Percentiles rank a stretch among this genome's conserved stretches.
Evolutionary conservation across 495 filamentous ascomycete species (phyloP).

Genomic region (Usnea hakonensis): DNA sequence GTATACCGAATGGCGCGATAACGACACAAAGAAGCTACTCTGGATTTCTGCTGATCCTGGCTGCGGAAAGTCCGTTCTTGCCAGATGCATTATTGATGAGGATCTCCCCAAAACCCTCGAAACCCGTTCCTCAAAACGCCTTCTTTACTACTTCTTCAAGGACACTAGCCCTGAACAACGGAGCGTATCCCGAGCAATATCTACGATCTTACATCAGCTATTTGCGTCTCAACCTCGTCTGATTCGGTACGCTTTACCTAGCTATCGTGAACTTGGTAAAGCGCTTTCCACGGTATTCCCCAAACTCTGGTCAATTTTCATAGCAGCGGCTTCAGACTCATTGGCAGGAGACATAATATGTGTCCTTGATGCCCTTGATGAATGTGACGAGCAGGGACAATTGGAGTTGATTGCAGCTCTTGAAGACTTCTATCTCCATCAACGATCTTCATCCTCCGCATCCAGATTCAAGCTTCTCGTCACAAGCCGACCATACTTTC

Average conservation of each 20-base stretch:
- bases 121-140: background rate
- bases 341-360: constrained; percentile 35
- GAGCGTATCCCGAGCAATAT: constrained; percentile 28
- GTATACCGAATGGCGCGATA: constrained; percentile 28
- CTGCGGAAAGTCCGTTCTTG: constrained; percentile 40
- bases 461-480: constrained; percentile 31
- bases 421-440: constrained; percentile 15
- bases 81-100: constrained; percentile 29
- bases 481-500: constrained; percentile 37
- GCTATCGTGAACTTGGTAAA: constrained; percentile 26
- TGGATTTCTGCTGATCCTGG: constrained; percentile 40
- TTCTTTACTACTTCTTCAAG: constrained; percentile 44
- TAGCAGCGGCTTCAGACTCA: constrained; percentile 10
- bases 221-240: constrained; percentile 28
- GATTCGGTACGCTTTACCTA: constrained; percentile 25
- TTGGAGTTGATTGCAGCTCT: constrained; percentile 1
- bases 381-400: constrained; percentile 27
- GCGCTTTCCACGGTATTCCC: constrained; percentile 12
- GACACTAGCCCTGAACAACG: constrained; percentile 33
- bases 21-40: constrained; percentile 27
- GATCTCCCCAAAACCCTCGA: constrained; percentile 2
- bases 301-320: constrained; percentile 11
- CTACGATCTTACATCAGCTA: constrained; percentile 37
- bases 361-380: constrained; percentile 37
- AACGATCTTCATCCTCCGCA: constrained; percentile 2